phyloP scores from a whole-genome alignment of 257 asterid species.

The Solanum bulbocastanum region DNA sequence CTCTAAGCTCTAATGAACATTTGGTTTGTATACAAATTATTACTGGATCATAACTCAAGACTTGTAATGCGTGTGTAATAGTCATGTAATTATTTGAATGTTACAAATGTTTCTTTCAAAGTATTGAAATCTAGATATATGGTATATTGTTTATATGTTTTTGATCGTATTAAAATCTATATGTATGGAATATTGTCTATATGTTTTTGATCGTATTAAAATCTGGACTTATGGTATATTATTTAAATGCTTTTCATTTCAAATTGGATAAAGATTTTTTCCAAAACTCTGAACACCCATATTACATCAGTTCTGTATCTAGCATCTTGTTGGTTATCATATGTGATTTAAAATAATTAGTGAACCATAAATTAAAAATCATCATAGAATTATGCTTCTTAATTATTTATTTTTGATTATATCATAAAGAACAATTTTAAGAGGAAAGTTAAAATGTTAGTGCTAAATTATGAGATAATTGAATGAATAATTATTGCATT shows the following conservation, averaged over 20 bases:
- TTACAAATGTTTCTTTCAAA: background rate
- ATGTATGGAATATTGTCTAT: background rate
- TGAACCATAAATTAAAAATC: background rate
- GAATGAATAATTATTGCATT: background rate
- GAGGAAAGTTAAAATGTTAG: background rate
- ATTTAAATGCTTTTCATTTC: background rate
- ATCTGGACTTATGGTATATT: background rate
- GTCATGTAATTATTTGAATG: background rate
- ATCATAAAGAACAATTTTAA: background rate
- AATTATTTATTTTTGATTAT: background rate
- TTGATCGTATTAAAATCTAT: background rate
- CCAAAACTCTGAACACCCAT: too few species aligned
- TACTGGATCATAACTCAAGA: background rate
- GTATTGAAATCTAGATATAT: background rate
- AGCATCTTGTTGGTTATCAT: background rate
- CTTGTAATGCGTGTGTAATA: background rate
- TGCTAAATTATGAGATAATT: background rate
- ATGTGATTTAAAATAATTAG: background rate
- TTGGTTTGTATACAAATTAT: background rate
- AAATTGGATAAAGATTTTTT: background rate
- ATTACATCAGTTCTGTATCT: background rate
- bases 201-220: background rate
- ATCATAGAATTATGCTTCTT: background rate
- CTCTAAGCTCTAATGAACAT: background rate
- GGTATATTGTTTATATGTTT: background rate